Percentiles rank a stretch among this genome's conserved stretches.
These are phyloP conservation scores for Paecilomyces formosus DNA, from an alignment of 2,329 filamentous ascomycete species.

Conservation along the genomic window DNA sequence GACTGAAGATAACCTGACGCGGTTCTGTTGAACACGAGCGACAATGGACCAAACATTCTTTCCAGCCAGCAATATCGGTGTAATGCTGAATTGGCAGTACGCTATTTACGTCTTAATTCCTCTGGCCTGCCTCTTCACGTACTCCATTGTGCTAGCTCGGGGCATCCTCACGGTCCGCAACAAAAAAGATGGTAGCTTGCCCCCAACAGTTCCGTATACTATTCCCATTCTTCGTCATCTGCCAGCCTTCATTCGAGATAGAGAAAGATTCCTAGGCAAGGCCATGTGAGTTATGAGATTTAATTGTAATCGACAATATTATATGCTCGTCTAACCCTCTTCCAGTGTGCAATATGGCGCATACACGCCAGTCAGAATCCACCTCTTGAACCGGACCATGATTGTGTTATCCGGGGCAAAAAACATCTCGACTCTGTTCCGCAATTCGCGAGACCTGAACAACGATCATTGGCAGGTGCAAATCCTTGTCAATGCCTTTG, in stretches of 20 bases:
- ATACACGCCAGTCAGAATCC: not conserved
- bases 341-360: not conserved
- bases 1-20: not conserved
- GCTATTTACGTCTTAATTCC: not conserved
- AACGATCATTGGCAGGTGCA: slow-evolving; percentile 4
- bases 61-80: not conserved
- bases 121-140: not conserved
- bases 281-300: not conserved
- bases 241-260: slow-evolving; percentile 2
- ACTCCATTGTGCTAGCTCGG: slow-evolving; percentile 4
- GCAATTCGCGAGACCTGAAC: slow-evolving; percentile 1
- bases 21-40: not conserved
- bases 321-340: not conserved
- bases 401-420: not conserved
- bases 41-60: not conserved
- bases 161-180: slow-evolving; percentile 2
- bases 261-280: not conserved
- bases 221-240: slow-evolving; percentile 4
- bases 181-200: slow-evolving; percentile 2
- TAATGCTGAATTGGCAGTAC: not conserved
- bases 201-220: slow-evolving; percentile 3
- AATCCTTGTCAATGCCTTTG: slow-evolving; percentile 3
- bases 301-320: no score
- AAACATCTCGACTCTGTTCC: slow-evolving; percentile 1
- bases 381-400: not conserved